Evolutionary conservation across 352 stramenopile species (phyloP), one percentile per base, ranked within the genome.

Genomic region (Phytophthora idaei): DNA sequence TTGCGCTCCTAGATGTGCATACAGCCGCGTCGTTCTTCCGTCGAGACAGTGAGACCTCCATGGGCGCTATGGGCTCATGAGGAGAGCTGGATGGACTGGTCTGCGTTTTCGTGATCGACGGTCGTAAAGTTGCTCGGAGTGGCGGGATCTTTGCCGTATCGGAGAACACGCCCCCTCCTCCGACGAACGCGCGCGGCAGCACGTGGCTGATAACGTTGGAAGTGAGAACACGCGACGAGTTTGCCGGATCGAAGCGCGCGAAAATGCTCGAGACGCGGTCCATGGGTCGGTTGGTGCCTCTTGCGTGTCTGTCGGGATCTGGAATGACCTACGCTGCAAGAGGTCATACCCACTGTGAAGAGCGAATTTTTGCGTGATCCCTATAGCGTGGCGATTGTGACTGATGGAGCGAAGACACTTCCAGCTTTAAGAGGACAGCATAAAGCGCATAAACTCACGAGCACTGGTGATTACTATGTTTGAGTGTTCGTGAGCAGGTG

Each of bases 211-310:
- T 73, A 29, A 73, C 58, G 25, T 72, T 41, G 29, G 45, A 68
- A 8, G 44, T 68, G 12, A 72, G 31, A 5, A 12, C 8, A 2
- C 32, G 57, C 17, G 41, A 29, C 39, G 56, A 53, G 31, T 45
- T 47, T 10, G 15, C 31, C 10, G 52, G 41, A 28, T 73, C 65
- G 47, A 69, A 67, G 51, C 64, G 57, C 29, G 55, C 47, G 58
- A 72, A 63, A 36, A 67, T 71, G 11, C 45, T 67, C 3, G 64
- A 67, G 17, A 71, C 39, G 42, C 51, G 50, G 51, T 71, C 50
- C 64, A 71, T 71, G 28, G 46, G 10, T 5, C 44, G 9, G 17
- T 21, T 21, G 17, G 17, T 21, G 9, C 53, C 7, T 61, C 9
- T 9, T 36, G 17, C 15, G n/a, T 31, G 0, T 41, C 1, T 61